These are phyloP conservation scores for Mycena capillaripes DNA, from an alignment of 768 basidiomycete genomes.

Conservation along the genomic window DNA sequence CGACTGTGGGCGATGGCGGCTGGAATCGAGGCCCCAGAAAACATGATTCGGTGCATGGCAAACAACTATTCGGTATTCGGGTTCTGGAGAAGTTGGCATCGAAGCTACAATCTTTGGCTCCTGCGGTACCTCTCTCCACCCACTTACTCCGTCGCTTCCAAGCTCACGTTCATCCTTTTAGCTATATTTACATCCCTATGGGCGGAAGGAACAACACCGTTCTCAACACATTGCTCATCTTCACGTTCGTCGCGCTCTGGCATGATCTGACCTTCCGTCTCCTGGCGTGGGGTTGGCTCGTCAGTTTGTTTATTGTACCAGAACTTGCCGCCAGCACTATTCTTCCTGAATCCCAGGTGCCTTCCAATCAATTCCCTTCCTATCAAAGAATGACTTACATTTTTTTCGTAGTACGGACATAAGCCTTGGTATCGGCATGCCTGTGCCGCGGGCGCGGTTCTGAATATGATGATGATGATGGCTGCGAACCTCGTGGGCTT, in stretches of 20 bases:
- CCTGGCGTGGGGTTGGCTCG: slow-evolving; percentile 97
- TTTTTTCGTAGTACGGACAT: slow-evolving; percentile 69
- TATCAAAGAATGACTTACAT: background rate
- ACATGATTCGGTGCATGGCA: slow-evolving; percentile 98
- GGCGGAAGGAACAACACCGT: slow-evolving; percentile 74
- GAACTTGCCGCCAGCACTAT: slow-evolving; percentile 77
- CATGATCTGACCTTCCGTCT: slow-evolving; percentile 92
- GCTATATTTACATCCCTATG: slow-evolving; percentile 95
- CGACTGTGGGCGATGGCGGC: slow-evolving; percentile 92
- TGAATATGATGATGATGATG: slow-evolving; percentile 92
- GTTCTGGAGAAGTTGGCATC: slow-evolving; percentile 98
- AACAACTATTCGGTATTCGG: slow-evolving; percentile 95
- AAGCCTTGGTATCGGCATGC: slow-evolving; percentile 88
- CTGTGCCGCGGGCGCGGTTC: slow-evolving; percentile 84
- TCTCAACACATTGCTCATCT: slow-evolving; percentile 82
- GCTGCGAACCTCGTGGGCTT: slow-evolving; percentile 95
- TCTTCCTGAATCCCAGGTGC: slow-evolving; percentile 76
- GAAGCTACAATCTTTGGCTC: slow-evolving; percentile 97
- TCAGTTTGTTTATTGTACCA: slow-evolving; percentile 90
- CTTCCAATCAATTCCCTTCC: slow-evolving; percentile 35
- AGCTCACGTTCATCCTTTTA: slow-evolving; percentile 46
- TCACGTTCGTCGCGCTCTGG: slow-evolving; percentile 98
- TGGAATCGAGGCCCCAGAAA: slow-evolving; percentile 95
- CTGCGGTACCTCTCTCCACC: slow-evolving; percentile 73
- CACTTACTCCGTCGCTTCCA: slow-evolving; percentile 1